Conservation (phyloP, 495 filamentous ascomycete species). For the Penicillium simplicissimum region DNA sequence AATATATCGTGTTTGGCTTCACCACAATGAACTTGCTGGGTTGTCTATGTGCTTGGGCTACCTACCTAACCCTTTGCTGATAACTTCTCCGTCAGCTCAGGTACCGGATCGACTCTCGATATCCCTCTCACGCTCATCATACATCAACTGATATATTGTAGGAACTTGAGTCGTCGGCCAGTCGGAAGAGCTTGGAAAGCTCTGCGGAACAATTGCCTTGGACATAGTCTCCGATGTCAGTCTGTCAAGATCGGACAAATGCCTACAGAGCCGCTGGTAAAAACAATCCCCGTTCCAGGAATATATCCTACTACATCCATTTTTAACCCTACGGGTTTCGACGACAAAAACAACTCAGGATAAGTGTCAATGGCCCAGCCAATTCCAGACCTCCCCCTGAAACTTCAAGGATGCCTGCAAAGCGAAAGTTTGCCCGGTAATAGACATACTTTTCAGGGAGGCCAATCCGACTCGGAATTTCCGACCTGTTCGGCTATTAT, state of each 20-base stretch:
- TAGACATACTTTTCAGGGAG: neutral
- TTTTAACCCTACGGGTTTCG: no score
- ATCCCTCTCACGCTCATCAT: neutral
- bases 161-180: neutral
- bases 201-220: neutral
- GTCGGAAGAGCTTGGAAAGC: neutral
- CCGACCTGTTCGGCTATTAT: neutral
- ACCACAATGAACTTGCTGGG: neutral
- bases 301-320: neutral
- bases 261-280: neutral
- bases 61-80: neutral
- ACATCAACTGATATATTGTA: neutral
- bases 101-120: neutral
- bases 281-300: neutral
- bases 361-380: no score
- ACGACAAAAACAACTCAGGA: no score
- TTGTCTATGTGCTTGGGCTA: neutral
- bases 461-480: conserved; percentile 5
- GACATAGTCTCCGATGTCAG: neutral
- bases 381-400: no score
- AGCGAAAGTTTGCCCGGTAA: no score
- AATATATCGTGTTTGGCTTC: neutral
- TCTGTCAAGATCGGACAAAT: neutral
- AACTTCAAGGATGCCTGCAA: no score
- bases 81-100: neutral